Evolutionary conservation across 805 yeast species (phyloP), one percentile per base, ranked within the genome.

Genomic region (Candida boleticola): DNA sequence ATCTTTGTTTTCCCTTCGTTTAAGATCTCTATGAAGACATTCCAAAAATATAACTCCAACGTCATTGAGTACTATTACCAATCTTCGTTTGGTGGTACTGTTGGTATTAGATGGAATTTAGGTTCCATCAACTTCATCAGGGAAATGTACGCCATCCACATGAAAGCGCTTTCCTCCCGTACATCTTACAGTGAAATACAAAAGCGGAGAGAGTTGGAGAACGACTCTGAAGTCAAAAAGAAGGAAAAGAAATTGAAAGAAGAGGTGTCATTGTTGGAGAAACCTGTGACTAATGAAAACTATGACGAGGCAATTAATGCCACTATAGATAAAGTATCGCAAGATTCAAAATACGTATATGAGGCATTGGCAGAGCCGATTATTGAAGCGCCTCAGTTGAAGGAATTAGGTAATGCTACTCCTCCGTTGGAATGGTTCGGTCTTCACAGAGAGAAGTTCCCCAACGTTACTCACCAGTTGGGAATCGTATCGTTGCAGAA

Each of bases 381-480:
- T 5, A 89, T 93, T 29, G 95, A 86, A 47, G 86, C 93, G 16
- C 98, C 98, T 2, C 92, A 84, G 51, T 69, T 93, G 54, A 82
- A 81, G 54, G 98, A 93, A 55, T 72, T 93, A 53, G 98, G 99
- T 20, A 90, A 85, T 63, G 98, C 97, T 1, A 93, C 99, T 0
- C 99, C 99, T 1, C 99, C 99, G 2, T 66, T 93, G 44, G 99
- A 93, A 59, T 93, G 99, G 99, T 86, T 93, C 67, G 99, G 99
- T 2, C 72, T 93, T 23, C 93, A 93, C 59, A 74, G 98, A 50
- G 78, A 84, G 53, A 79, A 82, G 50, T 81, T 93, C 50, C 99
- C 99, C 0, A 82, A 85, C 31, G 74, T 86, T 44, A 84, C 96
- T 0, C 97, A 93, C 57, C 92, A 89, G 59, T 68, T 79, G 46